These are phyloP conservation scores for Taphrina deformans DNA, from an alignment of 1,139 yeast species.

Conservation along the genomic window DNA sequence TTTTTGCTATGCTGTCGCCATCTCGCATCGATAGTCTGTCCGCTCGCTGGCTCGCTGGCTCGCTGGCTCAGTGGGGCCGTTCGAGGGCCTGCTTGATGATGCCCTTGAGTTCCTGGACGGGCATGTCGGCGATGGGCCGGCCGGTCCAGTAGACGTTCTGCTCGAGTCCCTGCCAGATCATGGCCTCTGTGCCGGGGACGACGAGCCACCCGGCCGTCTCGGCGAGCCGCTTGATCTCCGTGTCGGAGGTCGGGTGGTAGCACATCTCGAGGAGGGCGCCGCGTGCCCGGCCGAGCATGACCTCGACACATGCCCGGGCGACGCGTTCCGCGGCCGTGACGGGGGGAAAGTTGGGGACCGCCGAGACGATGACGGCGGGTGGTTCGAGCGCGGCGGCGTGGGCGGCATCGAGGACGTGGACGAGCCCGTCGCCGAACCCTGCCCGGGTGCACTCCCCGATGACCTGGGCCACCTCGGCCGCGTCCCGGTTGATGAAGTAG, in stretches of 20 bases:
- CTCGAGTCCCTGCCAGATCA: slow-evolving; percentile 84
- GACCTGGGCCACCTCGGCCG: slow-evolving; percentile 60
- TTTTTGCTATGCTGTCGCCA: too few species aligned
- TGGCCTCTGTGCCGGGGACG: slow-evolving; percentile 84
- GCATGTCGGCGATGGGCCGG: background rate
- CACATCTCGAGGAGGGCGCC: slow-evolving; percentile 82
- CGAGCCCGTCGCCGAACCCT: slow-evolving; percentile 48
- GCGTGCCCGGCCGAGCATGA: slow-evolving; percentile 46
- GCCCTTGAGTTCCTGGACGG: slow-evolving; percentile 4
- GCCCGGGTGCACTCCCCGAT: slow-evolving; percentile 42
- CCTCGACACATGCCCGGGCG: slow-evolving; percentile 55
- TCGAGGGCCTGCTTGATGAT: background rate
- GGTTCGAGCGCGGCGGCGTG: background rate
- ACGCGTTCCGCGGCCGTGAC: slow-evolving; percentile 61
- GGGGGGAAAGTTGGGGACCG: slow-evolving; percentile 57
- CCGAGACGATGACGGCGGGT: slow-evolving; percentile 61
- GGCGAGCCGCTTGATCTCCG: slow-evolving; percentile 71
- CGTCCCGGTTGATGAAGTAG: slow-evolving; percentile 76
- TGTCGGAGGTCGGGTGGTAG: slow-evolving; percentile 81
- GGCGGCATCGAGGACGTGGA: background rate
- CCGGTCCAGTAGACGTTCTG: slow-evolving; percentile 82
- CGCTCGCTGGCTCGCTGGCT: too few species aligned
- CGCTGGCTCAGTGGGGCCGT: too few species aligned
- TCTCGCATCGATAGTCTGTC: too few species aligned
- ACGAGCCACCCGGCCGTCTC: slow-evolving; percentile 60